A percentile compares a stretch with the other conserved stretches of the same genome.
Conservation (phyloP, 2,329 filamentous ascomycete genomes). For the Rhynchosporium graminicola region DNA sequence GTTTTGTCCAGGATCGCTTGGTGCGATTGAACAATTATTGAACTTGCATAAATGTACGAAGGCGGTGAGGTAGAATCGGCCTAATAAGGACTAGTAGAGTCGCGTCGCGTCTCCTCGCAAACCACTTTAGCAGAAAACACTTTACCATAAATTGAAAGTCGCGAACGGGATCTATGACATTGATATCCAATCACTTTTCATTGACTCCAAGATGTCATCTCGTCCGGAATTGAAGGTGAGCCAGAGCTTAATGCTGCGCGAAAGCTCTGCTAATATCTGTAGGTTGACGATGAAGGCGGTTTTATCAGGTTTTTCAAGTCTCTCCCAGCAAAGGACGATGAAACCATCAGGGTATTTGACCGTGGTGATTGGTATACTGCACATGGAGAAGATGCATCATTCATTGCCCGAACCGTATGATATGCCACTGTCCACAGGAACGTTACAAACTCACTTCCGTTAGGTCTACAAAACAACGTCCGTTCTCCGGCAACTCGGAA, state of each 20-base stretch:
- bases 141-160: background rate
- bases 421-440: background rate
- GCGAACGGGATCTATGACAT: background rate
- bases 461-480: slow-evolving; percentile 97
- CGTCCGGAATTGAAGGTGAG: slow-evolving; percentile 70
- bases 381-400: slow-evolving; percentile 82
- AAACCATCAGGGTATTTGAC: slow-evolving; percentile 88
- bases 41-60: background rate
- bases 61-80: slow-evolving; percentile 1
- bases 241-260: slow-evolving; percentile 12
- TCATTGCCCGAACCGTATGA: slow-evolving; percentile 74
- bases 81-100: slow-evolving; percentile 12
- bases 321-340: slow-evolving; percentile 68
- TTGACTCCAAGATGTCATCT: slow-evolving; percentile 59
- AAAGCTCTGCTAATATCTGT: slow-evolving; percentile 22
- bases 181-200: background rate
- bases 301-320: slow-evolving; percentile 97
- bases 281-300: slow-evolving; percentile 95
- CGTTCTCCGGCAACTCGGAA: slow-evolving; percentile 85
- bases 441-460: slow-evolving; percentile 8
- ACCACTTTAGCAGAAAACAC: slow-evolving; percentile 7
- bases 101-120: slow-evolving; percentile 25
- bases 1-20: slow-evolving; percentile 17
- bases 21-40: background rate
- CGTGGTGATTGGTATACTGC: slow-evolving; percentile 94